A percentile compares a stretch with the other conserved stretches of the same genome.
phyloP scores from a whole-genome alignment of 345 rosid species.

The Nephelium lappaceum region DNA sequence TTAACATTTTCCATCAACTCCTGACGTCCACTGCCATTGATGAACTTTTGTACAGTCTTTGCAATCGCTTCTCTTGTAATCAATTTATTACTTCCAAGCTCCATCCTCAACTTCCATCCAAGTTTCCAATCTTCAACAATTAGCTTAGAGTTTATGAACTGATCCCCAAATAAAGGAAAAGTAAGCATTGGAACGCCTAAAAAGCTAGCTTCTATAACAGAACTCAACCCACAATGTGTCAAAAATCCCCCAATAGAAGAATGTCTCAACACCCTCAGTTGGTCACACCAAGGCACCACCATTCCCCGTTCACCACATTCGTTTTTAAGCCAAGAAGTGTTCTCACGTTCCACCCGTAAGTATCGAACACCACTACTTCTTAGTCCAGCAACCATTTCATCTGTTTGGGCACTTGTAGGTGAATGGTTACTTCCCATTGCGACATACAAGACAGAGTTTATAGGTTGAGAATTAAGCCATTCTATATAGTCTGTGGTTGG shows the following conservation, averaged over 20 bases:
- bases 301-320: slow-evolving; percentile 14
- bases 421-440: slow-evolving; percentile 51
- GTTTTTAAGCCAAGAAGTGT: neutral
- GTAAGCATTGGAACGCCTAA: slow-evolving; percentile 30
- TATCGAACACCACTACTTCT: slow-evolving; percentile 33
- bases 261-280: slow-evolving; percentile 26
- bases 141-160: slow-evolving; percentile 13
- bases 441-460: slow-evolving; percentile 43
- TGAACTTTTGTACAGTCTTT: neutral
- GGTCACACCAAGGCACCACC: slow-evolving; percentile 33
- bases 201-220: slow-evolving; percentile 22
- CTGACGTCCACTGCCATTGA: neutral
- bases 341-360: slow-evolving; percentile 52
- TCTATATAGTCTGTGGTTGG: slow-evolving; percentile 3
- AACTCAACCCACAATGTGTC: slow-evolving; percentile 34
- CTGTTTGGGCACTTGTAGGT: slow-evolving; percentile 34
- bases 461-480: slow-evolving; percentile 47
- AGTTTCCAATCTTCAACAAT: slow-evolving; percentile 28
- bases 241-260: slow-evolving; percentile 23
- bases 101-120: slow-evolving; percentile 20
- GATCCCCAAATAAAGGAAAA: slow-evolving; percentile 24
- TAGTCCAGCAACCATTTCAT: slow-evolving; percentile 44
- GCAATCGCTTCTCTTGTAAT: slow-evolving; percentile 14
- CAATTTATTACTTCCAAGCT: neutral
- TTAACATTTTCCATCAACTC: slow-evolving; percentile 10